Percentiles rank a stretch among this genome's conserved stretches.
Evolutionary conservation across 345 rosid species (phyloP).

Genomic region (Gynandropsis gynandra): DNA sequence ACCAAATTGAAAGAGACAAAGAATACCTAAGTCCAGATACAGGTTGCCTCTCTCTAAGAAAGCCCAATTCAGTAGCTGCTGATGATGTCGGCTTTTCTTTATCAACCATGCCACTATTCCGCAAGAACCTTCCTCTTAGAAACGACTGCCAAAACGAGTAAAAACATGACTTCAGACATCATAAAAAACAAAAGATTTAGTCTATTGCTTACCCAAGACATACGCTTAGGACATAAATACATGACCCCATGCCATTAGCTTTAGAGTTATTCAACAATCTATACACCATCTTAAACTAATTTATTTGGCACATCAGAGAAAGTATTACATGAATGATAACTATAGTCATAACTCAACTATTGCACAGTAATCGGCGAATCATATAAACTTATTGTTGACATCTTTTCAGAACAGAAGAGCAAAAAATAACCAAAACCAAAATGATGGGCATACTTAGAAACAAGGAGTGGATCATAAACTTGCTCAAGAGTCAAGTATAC

Average conservation of each 20-base stretch:
- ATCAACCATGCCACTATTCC: conserved; percentile 53
- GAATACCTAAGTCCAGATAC: conserved; percentile 88
- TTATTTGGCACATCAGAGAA: background rate
- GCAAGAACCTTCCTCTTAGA: conserved; percentile 89
- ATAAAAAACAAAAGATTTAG: background rate
- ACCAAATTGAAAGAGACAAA: background rate
- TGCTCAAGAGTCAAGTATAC: conserved; percentile 2
- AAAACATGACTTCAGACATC: conserved; percentile 15
- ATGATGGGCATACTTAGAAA: too few relatives aligned
- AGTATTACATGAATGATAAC: background rate
- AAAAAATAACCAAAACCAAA: conserved; percentile 2
- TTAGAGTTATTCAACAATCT: conserved; percentile 11
- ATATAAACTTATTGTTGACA: background rate
- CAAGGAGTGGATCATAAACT: conserved; percentile 5
- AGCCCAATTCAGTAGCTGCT: conserved; percentile 83
- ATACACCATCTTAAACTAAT: background rate
- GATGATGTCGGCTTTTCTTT: conserved; percentile 48
- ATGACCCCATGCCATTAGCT: background rate
- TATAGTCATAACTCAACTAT: conserved; percentile 4
- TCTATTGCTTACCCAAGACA: background rate
- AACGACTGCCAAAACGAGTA: conserved; percentile 53
- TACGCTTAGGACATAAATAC: background rate
- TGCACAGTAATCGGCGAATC: conserved; percentile 1
- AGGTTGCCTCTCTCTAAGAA: conserved; percentile 77
- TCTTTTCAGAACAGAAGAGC: background rate